Evolutionary conservation across 2,329 filamentous ascomycete genomes (phyloP).

Genomic region (Stachybotrys echinatus): DNA sequence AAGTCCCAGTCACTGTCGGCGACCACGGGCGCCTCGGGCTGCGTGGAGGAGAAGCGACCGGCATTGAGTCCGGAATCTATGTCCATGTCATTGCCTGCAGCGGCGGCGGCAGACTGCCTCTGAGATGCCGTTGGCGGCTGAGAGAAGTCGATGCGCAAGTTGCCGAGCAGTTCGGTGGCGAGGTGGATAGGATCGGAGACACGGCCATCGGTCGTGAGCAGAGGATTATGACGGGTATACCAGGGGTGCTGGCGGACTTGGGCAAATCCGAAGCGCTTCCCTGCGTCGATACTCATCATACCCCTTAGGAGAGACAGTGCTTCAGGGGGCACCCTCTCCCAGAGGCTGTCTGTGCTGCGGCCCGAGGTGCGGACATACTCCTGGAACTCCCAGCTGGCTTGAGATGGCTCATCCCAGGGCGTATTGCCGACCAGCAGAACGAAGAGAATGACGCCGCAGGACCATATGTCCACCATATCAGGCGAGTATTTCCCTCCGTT

Average conservation of each 20-base stretch:
- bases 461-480: constrained; percentile 91
- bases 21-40: constrained; percentile 69
- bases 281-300: constrained; percentile 81
- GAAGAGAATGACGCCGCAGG: constrained; percentile 95
- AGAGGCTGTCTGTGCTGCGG: constrained; percentile 79
- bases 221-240: constrained; percentile 80
- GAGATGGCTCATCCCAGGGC: constrained; percentile 91
- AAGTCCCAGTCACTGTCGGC: constrained; percentile 78
- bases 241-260: constrained; percentile 88
- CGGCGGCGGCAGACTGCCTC: constrained; percentile 16
- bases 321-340: constrained; percentile 69
- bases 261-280: constrained; percentile 75
- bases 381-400: constrained; percentile 81
- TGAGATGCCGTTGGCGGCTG: constrained; percentile 54
- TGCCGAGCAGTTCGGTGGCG: constrained; percentile 93
- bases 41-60: constrained; percentile 67
- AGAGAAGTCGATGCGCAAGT: constrained; percentile 81
- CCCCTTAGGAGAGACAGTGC: constrained; percentile 80
- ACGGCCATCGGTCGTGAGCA: constrained; percentile 68
- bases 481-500: constrained; percentile 61
- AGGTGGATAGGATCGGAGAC: constrained; percentile 75
- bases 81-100: constrained; percentile 58
- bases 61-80: constrained; percentile 49
- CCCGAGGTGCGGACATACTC: constrained; percentile 79
- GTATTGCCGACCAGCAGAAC: constrained; percentile 94